Evolutionary conservation across 768 basidiomycete genomes (phyloP).

Genomic region (Mycena leptocephala): DNA sequence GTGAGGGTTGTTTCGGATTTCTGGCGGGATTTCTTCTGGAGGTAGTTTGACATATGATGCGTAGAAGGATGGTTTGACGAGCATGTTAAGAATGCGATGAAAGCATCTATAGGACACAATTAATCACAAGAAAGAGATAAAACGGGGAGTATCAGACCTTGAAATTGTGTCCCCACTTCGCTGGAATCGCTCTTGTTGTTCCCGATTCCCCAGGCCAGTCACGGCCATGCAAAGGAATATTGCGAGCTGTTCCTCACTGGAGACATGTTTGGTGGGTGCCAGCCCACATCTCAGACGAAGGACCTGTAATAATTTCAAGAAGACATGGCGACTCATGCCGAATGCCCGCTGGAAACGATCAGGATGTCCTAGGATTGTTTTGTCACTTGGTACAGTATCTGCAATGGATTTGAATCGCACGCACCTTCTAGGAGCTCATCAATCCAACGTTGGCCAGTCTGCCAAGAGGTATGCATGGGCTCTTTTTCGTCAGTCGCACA

Average conservation of each 20-base stretch:
- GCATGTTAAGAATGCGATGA: slow-evolving; percentile 36
- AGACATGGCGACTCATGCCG: slow-evolving; percentile 47
- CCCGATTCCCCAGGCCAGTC: slow-evolving; percentile 44
- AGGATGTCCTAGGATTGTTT: slow-evolving; percentile 41
- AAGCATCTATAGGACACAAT: slow-evolving; percentile 32
- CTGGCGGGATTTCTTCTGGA: slow-evolving; percentile 20
- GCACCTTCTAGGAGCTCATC: not conserved
- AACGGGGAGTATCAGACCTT: slow-evolving; percentile 38
- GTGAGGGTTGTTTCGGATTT: slow-evolving; percentile 39
- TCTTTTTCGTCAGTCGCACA: not conserved
- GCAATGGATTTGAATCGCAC: not conserved
- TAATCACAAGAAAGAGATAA: no score
- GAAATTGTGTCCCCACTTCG: slow-evolving; percentile 55
- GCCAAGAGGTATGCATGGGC: slow-evolving; percentile 15
- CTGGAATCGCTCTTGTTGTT: slow-evolving; percentile 56
- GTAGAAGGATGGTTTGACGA: slow-evolving; percentile 34
- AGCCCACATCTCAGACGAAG: slow-evolving; percentile 41
- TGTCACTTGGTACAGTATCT: no score
- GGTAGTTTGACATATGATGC: slow-evolving; percentile 34
- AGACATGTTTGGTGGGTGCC: slow-evolving; percentile 39
- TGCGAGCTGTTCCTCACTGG: slow-evolving; percentile 54
- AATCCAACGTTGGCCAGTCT: slow-evolving; percentile 11
- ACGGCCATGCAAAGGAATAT: slow-evolving; percentile 52
- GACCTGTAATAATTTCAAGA: slow-evolving; percentile 43
- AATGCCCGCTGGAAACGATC: slow-evolving; percentile 40